phyloP scores from a whole-genome alignment of 2,329 filamentous ascomycete species.

The Dendrostoma leiphaemia region DNA sequence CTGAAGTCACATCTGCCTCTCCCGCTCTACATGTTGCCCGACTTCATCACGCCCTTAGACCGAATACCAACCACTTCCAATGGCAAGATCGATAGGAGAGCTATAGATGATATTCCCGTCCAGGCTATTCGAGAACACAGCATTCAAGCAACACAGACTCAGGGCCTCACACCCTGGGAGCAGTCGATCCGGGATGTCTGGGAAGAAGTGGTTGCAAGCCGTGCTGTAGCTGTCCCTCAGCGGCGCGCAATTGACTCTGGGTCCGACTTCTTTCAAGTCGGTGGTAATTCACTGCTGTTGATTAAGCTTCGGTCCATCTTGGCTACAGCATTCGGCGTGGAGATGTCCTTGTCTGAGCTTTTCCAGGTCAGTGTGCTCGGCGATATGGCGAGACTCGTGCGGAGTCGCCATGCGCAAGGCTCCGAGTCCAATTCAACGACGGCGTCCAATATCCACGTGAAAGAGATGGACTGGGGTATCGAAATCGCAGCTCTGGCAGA shows the following conservation, averaged over 20 bases:
- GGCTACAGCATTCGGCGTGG: slow-evolving; percentile 27
- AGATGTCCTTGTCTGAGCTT: slow-evolving; percentile 32
- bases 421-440: no score
- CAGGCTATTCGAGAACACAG: no score
- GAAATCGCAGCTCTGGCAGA: slow-evolving; percentile 17
- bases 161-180: no score
- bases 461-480: slow-evolving; percentile 19
- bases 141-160: no score
- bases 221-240: no score
- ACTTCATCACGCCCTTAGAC: slow-evolving; percentile 25
- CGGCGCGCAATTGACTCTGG: background rate
- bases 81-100: slow-evolving; percentile 32
- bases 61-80: slow-evolving; percentile 28
- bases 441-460: no score
- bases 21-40: slow-evolving; percentile 34
- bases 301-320: slow-evolving; percentile 36
- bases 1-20: slow-evolving; percentile 21
- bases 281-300: slow-evolving; percentile 39
- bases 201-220: background rate
- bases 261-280: slow-evolving; percentile 40
- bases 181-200: background rate
- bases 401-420: no score
- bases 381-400: slow-evolving; percentile 34
- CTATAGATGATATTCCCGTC: slow-evolving; percentile 22
- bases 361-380: slow-evolving; percentile 35